These are phyloP conservation scores for Suillus brevipes DNA, from an alignment of 768 basidiomycete genomes.

Conservation along the genomic window DNA sequence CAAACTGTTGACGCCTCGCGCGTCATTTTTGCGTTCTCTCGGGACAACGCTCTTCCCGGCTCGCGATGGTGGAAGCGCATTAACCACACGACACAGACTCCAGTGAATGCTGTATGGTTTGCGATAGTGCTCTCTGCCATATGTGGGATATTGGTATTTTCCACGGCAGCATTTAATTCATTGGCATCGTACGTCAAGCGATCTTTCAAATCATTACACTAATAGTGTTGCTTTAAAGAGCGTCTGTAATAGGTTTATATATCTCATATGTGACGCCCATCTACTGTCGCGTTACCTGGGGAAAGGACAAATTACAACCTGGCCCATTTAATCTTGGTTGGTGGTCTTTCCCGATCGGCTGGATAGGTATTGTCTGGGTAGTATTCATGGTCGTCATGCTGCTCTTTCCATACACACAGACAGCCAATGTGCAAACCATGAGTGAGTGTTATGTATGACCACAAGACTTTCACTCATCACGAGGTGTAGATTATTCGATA, in stretches of 20 bases:
- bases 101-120: slow-evolving; percentile 44
- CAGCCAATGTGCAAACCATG: slow-evolving; percentile 28
- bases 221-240: slow-evolving; percentile 15
- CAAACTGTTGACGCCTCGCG: slow-evolving; percentile 49
- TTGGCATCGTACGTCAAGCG: slow-evolving; percentile 32
- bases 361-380: slow-evolving; percentile 32
- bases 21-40: slow-evolving; percentile 45
- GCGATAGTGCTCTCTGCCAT: slow-evolving; percentile 33
- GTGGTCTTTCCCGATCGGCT: slow-evolving; percentile 33
- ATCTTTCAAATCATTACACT: neutral
- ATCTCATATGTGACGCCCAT: slow-evolving; percentile 41
- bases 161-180: slow-evolving; percentile 32
- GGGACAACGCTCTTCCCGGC: slow-evolving; percentile 40
- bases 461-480: neutral
- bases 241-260: slow-evolving; percentile 36
- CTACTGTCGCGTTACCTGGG: slow-evolving; percentile 36
- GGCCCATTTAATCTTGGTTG: slow-evolving; percentile 36
- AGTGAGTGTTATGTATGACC: slow-evolving; percentile 25
- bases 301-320: slow-evolving; percentile 33
- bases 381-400: slow-evolving; percentile 35
- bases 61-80: slow-evolving; percentile 38
- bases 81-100: slow-evolving; percentile 33
- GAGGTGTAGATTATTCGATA: slow-evolving; percentile 20
- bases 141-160: slow-evolving; percentile 36
- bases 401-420: slow-evolving; percentile 33